Conservation (phyloP, 257 asterid genomes). For the Misopates orontium region DNA sequence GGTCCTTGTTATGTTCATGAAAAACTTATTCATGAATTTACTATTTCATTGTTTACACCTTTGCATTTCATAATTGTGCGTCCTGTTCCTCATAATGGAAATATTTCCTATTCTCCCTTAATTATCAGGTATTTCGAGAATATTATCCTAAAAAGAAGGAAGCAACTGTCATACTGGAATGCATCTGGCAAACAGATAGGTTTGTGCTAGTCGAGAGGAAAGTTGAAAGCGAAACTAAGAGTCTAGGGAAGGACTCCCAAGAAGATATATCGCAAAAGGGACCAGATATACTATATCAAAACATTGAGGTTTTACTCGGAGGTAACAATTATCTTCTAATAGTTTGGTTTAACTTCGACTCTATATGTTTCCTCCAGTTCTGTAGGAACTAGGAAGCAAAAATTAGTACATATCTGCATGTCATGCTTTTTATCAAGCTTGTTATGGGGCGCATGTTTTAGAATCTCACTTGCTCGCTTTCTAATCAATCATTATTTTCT, state of each 20-base stretch:
- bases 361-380: background rate
- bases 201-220: slow-evolving; percentile 22
- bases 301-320: slow-evolving; percentile 73
- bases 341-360: background rate
- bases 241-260: background rate
- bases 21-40: background rate
- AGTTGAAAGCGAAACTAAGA: background rate
- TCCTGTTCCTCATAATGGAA: background rate
- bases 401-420: too few relatives aligned
- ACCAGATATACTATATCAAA: slow-evolving; percentile 54
- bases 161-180: slow-evolving; percentile 11
- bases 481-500: too few relatives aligned
- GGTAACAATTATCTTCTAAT: slow-evolving; percentile 42
- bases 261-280: slow-evolving; percentile 16
- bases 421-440: too few relatives aligned
- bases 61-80: too few relatives aligned
- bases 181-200: slow-evolving; percentile 24
- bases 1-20: background rate
- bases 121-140: slow-evolving; percentile 72
- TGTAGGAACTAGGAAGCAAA: too few relatives aligned
- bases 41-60: background rate
- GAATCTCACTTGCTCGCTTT: too few relatives aligned
- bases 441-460: too few relatives aligned
- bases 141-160: slow-evolving; percentile 31
- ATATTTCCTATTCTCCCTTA: slow-evolving; percentile 20